phyloP scores from a whole-genome alignment of 345 rosid genomes.

The Populus ilicifolia region DNA sequence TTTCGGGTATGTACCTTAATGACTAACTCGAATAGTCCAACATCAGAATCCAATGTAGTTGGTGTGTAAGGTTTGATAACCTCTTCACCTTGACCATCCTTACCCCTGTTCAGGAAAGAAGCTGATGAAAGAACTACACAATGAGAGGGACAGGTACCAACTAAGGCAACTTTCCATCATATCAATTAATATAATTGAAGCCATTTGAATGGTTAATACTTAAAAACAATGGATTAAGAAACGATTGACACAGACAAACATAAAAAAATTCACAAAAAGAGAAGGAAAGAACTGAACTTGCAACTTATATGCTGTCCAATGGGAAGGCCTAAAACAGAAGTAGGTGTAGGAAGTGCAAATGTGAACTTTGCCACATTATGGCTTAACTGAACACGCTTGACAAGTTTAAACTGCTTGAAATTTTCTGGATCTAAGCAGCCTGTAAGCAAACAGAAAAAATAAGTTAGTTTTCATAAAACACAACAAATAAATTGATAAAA shows the following conservation, averaged over 20 bases:
- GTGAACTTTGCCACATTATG: constrained; percentile 93
- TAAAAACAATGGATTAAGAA: not conserved
- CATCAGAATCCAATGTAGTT: constrained; percentile 86
- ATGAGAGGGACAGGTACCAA: not conserved
- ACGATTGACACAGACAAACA: not conserved
- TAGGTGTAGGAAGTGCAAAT: constrained; percentile 69
- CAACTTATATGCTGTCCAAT: constrained; percentile 97
- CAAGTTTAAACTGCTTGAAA: constrained; percentile 87
- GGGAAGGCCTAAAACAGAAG: constrained; percentile 87
- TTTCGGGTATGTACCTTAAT: constrained; percentile 55
- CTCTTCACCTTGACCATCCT: constrained; percentile 79
- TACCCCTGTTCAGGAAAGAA: constrained; percentile 50
- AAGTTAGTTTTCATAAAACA: not conserved
- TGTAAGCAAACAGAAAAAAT: constrained; percentile 13
- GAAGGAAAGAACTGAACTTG: constrained; percentile 45
- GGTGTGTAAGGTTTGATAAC: constrained; percentile 95
- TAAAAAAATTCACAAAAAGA: not conserved
- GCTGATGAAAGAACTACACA: not conserved
- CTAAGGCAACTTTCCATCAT: not conserved
- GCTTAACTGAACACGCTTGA: constrained; percentile 75
- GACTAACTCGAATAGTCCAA: constrained; percentile 79
- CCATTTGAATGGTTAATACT: not conserved
- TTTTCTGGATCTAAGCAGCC: constrained; percentile 86
- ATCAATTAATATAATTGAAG: not conserved
- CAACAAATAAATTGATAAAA: not conserved